These are phyloP conservation scores for Cryptosporidium andersoni DNA, from an alignment of 169 alveolate species.

Conservation along the genomic window DNA sequence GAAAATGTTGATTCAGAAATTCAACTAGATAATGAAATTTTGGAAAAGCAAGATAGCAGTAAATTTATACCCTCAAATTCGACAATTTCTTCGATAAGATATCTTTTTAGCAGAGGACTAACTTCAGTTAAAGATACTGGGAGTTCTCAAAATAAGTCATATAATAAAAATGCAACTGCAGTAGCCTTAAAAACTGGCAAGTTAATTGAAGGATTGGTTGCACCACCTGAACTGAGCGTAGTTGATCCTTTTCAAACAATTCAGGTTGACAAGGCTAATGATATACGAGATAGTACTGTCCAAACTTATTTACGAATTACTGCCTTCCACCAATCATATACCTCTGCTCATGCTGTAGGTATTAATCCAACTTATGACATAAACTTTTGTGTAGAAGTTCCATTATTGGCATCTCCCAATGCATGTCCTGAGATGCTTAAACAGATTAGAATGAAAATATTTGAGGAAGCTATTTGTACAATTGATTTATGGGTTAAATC, in stretches of 20 bases:
- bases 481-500: slow-evolving; percentile 69
- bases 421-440: slow-evolving; percentile 51
- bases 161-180: slow-evolving; percentile 40
- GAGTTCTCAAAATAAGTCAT: slow-evolving; percentile 33
- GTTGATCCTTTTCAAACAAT: slow-evolving; percentile 68
- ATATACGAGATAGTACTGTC: slow-evolving; percentile 63
- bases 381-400: slow-evolving; percentile 66
- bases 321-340: slow-evolving; percentile 66
- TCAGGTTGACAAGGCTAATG: slow-evolving; percentile 47
- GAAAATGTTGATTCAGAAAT: background rate
- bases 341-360: slow-evolving; percentile 70
- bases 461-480: slow-evolving; percentile 70
- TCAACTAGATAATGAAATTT: background rate
- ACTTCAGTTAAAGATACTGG: slow-evolving; percentile 30
- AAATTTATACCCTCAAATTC: slow-evolving; percentile 55
- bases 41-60: background rate
- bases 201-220: slow-evolving; percentile 41
- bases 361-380: slow-evolving; percentile 65
- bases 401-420: slow-evolving; percentile 26
- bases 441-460: slow-evolving; percentile 37
- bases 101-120: slow-evolving; percentile 16
- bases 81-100: slow-evolving; percentile 49
- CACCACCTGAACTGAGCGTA: slow-evolving; percentile 68
- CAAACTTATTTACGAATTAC: slow-evolving; percentile 63
- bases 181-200: slow-evolving; percentile 19